Percentiles rank a stretch among this genome's conserved stretches.
phyloP scores from a whole-genome alignment of 164 flowering plant species.

The Magnolia sinica region DNA sequence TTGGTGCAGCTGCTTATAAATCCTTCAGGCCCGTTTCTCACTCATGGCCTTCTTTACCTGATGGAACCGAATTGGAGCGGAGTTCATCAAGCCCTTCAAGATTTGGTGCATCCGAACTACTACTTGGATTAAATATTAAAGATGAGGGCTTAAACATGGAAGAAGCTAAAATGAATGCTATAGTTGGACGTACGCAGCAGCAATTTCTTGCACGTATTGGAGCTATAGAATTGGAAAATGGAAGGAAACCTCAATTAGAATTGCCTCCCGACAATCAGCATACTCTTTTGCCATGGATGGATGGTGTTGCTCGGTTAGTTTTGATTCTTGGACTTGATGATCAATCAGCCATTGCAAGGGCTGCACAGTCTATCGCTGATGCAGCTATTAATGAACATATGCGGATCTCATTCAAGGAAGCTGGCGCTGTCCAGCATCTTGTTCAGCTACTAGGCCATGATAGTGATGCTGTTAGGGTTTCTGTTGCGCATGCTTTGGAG shows the following conservation, averaged over 20 bases:
- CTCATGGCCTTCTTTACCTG: conserved; percentile 88
- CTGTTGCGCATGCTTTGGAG: conserved; percentile 63
- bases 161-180: conserved; percentile 66
- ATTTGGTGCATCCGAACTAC: conserved; percentile 79
- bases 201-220: conserved; percentile 87
- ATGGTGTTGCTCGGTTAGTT: conserved; percentile 87
- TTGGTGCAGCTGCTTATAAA: conserved; percentile 72
- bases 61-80: conserved; percentile 66
- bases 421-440: conserved; percentile 73
- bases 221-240: conserved; percentile 71
- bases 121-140: conserved; percentile 62
- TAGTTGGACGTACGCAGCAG: conserved; percentile 65
- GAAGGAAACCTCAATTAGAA: conserved; percentile 25
- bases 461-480: conserved; percentile 41
- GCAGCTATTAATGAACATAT: conserved; percentile 70
- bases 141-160: conserved; percentile 44
- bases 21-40: conserved; percentile 54
- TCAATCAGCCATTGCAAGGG: conserved; percentile 57
- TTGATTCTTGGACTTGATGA: conserved; percentile 82
- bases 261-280: conserved; percentile 20
- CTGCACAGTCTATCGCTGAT: conserved; percentile 77
- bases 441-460: conserved; percentile 46
- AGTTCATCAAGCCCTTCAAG: conserved; percentile 49
- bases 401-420: conserved; percentile 71
- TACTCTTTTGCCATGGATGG: conserved; percentile 72